These are phyloP conservation scores for Zygotorulaspora chibaensis DNA, from an alignment of 805 yeast genomes.

Conservation along the genomic window DNA sequence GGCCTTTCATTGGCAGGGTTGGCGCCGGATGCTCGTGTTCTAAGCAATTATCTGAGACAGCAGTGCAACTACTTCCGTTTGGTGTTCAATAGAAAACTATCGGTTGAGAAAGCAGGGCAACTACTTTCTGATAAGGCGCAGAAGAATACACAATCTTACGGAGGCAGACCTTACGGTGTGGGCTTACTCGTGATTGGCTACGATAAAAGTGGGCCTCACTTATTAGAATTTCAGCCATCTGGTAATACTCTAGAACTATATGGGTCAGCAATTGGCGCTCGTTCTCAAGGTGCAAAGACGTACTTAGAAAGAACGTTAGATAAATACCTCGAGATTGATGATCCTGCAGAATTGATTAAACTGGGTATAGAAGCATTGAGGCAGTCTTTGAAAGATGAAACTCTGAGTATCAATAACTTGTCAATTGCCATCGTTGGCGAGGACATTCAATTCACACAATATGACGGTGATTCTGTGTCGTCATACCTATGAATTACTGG, in stretches of 20 bases:
- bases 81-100: constrained; percentile 80
- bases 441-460: constrained; percentile 65
- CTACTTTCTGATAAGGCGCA: constrained; percentile 96
- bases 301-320: constrained; percentile 85
- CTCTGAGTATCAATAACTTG: constrained; percentile 76
- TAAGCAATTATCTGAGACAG: constrained; percentile 82
- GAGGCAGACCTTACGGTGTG: constrained; percentile 97
- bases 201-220: constrained; percentile 92
- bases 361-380: constrained; percentile 88
- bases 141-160: constrained; percentile 90
- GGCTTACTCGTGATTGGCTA: constrained; percentile 86
- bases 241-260: constrained; percentile 88
- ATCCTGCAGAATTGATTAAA: constrained; percentile 69
- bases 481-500: constrained; percentile 27
- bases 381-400: constrained; percentile 94
- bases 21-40: constrained; percentile 96
- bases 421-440: constrained; percentile 91
- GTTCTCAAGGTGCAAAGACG: constrained; percentile 98
- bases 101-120: constrained; percentile 76
- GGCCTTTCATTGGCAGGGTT: constrained; percentile 96
- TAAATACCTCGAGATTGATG: constrained; percentile 52
- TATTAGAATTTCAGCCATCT: constrained; percentile 92
- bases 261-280: constrained; percentile 96
- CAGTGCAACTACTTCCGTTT: constrained; percentile 85
- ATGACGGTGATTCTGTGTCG: constrained; percentile 79